Conservation (phyloP, 164 flowering plant species). For the Berberis thunbergii region DNA sequence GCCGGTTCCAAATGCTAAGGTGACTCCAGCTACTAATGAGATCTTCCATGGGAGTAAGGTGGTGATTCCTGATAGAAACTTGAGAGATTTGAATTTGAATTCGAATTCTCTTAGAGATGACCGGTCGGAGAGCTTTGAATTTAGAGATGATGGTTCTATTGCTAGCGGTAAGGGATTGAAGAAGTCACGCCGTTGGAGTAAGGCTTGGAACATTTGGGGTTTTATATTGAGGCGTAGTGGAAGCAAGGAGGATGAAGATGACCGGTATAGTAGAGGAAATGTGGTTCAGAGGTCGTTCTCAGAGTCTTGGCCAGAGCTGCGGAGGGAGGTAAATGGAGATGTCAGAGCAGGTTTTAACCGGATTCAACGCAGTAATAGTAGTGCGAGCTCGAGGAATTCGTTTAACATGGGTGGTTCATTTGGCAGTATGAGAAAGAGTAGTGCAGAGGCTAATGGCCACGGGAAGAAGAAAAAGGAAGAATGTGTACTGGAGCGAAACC, state of each 20-base stretch:
- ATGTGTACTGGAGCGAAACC: slow-evolving; percentile 39
- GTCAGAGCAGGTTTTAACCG: slow-evolving; percentile 31
- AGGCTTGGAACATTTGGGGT: slow-evolving; percentile 80
- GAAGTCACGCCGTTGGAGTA: slow-evolving; percentile 73
- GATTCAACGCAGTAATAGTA: slow-evolving; percentile 63
- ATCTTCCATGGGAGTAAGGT: slow-evolving; percentile 11
- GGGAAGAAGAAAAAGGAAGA: slow-evolving; percentile 41
- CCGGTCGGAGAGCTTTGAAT: slow-evolving; percentile 19
- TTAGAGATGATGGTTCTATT: slow-evolving; percentile 13
- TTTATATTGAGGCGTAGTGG: slow-evolving; percentile 55
- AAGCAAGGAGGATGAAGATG: slow-evolving; percentile 61
- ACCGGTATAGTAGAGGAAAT: slow-evolving; percentile 47
- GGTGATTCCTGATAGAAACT: slow-evolving; percentile 8
- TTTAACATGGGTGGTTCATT: slow-evolving; percentile 30
- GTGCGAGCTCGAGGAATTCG: slow-evolving; percentile 65
- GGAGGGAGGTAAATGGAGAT: slow-evolving; percentile 41
- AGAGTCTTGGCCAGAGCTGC: slow-evolving; percentile 79
- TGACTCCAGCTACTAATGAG: slow-evolving; percentile 17
- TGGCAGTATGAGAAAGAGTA: slow-evolving; percentile 24
- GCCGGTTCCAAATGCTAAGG: slow-evolving; percentile 15
- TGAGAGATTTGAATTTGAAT: slow-evolving; percentile 5
- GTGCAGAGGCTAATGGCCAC: slow-evolving; percentile 29
- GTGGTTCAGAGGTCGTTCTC: slow-evolving; percentile 79
- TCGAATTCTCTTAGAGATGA: slow-evolving; percentile 12
- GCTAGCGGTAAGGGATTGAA: slow-evolving; percentile 36